Evolutionary conservation across 441 rosid genomes (phyloP), one percentile per base, ranked within the genome.

Genomic region (Jatropha multifida): DNA sequence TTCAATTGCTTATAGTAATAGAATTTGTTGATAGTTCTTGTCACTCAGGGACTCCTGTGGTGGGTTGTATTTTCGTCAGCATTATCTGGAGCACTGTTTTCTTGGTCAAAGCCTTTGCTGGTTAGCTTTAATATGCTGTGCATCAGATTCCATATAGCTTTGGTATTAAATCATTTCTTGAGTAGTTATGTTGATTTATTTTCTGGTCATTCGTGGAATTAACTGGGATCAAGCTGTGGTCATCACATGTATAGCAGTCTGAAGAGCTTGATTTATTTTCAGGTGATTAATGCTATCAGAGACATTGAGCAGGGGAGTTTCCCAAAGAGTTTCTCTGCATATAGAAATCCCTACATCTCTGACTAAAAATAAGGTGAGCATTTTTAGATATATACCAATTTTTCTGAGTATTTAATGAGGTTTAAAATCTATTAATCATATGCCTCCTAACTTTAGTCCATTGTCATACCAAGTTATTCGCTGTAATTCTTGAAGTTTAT

Each of bases 81-180:
- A 55, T 86, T 96, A 80, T 96, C 99, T 7, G 98, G 97, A 72
- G 96, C 96, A 15, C 87, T 96, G 41, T 96, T 96, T 82, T 89
- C 98, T 54, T 91, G 98, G 98, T 83, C 95, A 68, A 96, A 94
- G 88, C 99, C 99, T 79, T 40, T 88, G 61, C 89, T 96, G 98
- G 99, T 96, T 83, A 83, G 96, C 69, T 75, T 76, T 85, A 52
- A 68, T 52, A 17, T 77, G 49, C 77, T 72, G 71, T 77, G 51
- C 48, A 48, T 44, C 69, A 58, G 54, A 65, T 67, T 23, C 2
- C 55, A n/a, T 51, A 61, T 52, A 32, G 40, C 23, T 65, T 73
- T 83, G 64, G 51, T 32, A 3, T 58, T 63, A 23, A 48, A 64
- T 68, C 10, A 63, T 68, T 61, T 62, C 75, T 46, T 77, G 56